These are phyloP conservation scores for Chaetomiaceae sp. DNA, from an alignment of 2,329 filamentous ascomycete species.

Conservation along the genomic window DNA sequence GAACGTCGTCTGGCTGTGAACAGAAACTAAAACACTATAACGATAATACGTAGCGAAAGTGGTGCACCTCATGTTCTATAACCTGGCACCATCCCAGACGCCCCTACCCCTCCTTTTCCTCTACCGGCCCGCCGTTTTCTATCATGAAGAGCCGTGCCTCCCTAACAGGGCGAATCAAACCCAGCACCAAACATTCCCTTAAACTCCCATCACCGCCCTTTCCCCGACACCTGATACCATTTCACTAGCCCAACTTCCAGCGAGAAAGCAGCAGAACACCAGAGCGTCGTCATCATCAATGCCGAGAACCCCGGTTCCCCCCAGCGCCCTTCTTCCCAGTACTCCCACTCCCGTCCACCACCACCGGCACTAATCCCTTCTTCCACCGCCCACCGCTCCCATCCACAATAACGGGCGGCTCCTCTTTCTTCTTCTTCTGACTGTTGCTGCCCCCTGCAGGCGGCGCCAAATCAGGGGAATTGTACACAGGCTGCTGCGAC, in stretches of 20 bases:
- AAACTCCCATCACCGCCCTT: no score
- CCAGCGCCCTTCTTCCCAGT: background rate
- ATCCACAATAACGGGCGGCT: conserved; percentile 17
- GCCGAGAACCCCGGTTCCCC: background rate
- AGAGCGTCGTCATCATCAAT: background rate
- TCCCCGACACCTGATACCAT: no score
- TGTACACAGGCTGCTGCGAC: background rate
- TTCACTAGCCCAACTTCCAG: background rate
- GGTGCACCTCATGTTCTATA: no score
- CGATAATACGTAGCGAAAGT: no score
- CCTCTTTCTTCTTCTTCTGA: conserved; percentile 6
- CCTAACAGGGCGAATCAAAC: no score
- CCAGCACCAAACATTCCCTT: no score
- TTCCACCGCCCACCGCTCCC: conserved; percentile 14
- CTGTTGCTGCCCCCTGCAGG: background rate
- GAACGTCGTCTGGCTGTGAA: no score
- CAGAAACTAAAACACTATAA: no score
- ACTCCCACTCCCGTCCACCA: conserved; percentile 15
- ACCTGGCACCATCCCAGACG: no score
- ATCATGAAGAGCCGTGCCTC: no score
- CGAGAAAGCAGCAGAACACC: background rate
- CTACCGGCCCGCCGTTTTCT: no score
- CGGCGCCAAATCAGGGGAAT: background rate
- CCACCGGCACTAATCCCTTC: conserved; percentile 3
- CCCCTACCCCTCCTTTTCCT: no score